Percentiles rank a stretch among this genome's conserved stretches.
Conservation (phyloP, 495 filamentous ascomycete species). For the Aspergillus diversus region DNA sequence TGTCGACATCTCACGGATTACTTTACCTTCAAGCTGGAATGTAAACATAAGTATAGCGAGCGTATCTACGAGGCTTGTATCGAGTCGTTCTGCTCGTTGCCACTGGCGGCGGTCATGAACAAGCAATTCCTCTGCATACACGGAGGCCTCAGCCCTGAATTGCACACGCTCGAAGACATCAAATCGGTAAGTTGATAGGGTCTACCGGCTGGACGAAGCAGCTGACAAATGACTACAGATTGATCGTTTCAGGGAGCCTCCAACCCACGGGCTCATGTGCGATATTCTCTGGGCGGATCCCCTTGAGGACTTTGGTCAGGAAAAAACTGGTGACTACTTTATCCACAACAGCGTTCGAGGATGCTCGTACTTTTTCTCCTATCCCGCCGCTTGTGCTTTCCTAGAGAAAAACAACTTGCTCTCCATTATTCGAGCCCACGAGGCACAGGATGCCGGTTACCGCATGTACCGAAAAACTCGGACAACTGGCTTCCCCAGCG, state of each 20-base stretch:
- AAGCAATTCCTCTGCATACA: constrained; percentile 99
- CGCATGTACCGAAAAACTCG: constrained; percentile 99
- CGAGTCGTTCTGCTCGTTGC: constrained; percentile 94
- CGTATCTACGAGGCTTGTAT: constrained; percentile 96
- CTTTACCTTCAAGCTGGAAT: constrained; percentile 99
- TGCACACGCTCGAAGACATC: constrained; percentile 93
- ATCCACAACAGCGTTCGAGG: constrained; percentile 97
- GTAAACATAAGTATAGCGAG: constrained; percentile 98
- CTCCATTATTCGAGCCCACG: constrained; percentile 97
- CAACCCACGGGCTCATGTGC: constrained; percentile 97
- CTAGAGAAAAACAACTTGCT: constrained; percentile 98
- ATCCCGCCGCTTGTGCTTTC: constrained; percentile 96
- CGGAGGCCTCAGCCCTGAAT: constrained; percentile 90
- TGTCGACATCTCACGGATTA: constrained; percentile 98
- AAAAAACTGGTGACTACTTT: constrained; percentile 96
- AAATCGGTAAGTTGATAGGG: constrained; percentile 65
- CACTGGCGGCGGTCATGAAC: constrained; percentile 97
- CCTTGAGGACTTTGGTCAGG: constrained; percentile 98
- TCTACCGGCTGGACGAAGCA: not conserved
- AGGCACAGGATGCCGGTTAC: constrained; percentile 97
- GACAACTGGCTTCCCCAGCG: constrained; percentile 96
- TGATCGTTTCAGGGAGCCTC: constrained; percentile 95
- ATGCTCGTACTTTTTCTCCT: constrained; percentile 99
- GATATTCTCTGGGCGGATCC: constrained; percentile 99
- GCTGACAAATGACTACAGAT: constrained; percentile 59